Conservation (phyloP, 306 rosid species). For the Prinsepia uniflora region DNA sequence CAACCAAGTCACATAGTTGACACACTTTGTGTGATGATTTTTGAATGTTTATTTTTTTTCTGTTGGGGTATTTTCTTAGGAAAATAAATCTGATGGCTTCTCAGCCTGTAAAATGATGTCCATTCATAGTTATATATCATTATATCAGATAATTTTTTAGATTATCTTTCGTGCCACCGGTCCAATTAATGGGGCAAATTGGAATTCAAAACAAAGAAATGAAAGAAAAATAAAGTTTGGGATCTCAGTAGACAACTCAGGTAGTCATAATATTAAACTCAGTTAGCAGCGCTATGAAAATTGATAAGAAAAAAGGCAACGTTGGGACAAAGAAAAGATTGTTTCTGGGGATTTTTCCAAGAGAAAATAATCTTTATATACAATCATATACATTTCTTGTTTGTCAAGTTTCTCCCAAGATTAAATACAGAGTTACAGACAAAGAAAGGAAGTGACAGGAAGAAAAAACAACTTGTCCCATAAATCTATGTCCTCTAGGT, state of each 20-base stretch:
- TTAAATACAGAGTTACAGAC: background rate
- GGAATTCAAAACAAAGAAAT: background rate
- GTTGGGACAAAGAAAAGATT: background rate
- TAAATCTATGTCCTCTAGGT: background rate
- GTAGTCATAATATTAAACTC: background rate
- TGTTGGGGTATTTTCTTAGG: background rate
- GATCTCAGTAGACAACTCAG: background rate
- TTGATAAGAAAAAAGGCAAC: background rate
- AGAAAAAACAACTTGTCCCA: background rate
- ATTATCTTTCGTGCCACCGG: background rate
- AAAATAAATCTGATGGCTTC: background rate
- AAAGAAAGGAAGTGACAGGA: background rate
- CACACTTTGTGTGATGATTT: background rate
- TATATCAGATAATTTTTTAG: background rate
- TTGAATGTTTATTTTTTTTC: background rate
- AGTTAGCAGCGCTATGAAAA: background rate
- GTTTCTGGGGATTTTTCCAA: background rate
- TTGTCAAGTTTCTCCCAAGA: background rate
- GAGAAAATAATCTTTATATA: background rate
- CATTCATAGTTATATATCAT: background rate
- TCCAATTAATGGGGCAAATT: background rate
- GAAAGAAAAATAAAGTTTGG: background rate
- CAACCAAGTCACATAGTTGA: conserved; percentile 18
- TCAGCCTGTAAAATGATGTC: background rate
- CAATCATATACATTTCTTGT: background rate